These are phyloP conservation scores for Cryptosporidium meleagridis DNA, from an alignment of 169 alveolate genomes.

Conservation along the genomic window DNA sequence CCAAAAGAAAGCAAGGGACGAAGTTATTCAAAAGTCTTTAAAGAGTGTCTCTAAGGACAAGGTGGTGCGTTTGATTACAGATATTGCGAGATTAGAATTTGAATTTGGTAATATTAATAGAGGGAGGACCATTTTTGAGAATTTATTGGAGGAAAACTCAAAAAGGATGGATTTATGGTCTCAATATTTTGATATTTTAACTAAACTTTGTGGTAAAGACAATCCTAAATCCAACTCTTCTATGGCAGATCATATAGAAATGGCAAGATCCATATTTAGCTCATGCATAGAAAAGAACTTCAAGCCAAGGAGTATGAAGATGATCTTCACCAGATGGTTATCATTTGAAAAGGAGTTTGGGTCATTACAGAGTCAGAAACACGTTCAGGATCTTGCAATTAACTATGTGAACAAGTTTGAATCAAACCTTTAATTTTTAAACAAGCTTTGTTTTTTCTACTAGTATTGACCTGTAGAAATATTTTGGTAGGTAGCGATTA, in stretches of 20 bases:
- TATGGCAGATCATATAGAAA: slow-evolving; percentile 16
- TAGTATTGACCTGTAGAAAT: not conserved
- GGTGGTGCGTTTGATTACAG: slow-evolving; percentile 67
- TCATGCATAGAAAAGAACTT: slow-evolving; percentile 26
- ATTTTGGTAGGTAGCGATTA: not conserved
- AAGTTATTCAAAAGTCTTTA: slow-evolving; percentile 49
- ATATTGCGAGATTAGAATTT: slow-evolving; percentile 86
- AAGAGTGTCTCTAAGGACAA: slow-evolving; percentile 38
- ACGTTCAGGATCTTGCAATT: slow-evolving; percentile 85
- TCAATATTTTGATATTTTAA: slow-evolving; percentile 82
- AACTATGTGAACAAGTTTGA: slow-evolving; percentile 78
- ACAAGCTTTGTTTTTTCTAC: not conserved
- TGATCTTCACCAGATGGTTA: slow-evolving; percentile 83
- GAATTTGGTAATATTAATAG: slow-evolving; percentile 81
- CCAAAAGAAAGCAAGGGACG: slow-evolving; percentile 49
- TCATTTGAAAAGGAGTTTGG: slow-evolving; percentile 86
- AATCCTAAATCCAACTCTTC: not conserved
- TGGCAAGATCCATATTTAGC: slow-evolving; percentile 40
- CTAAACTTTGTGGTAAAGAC: not conserved
- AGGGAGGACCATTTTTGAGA: slow-evolving; percentile 87
- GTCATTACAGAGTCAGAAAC: slow-evolving; percentile 78
- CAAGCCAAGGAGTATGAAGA: slow-evolving; percentile 81
- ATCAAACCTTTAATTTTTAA: slow-evolving; percentile 8
- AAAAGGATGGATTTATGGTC: slow-evolving; percentile 88
- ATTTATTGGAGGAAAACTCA: slow-evolving; percentile 84